phyloP scores from a whole-genome alignment of 169 alveolate species.

The Cyclospora cayetanensis region DNA sequence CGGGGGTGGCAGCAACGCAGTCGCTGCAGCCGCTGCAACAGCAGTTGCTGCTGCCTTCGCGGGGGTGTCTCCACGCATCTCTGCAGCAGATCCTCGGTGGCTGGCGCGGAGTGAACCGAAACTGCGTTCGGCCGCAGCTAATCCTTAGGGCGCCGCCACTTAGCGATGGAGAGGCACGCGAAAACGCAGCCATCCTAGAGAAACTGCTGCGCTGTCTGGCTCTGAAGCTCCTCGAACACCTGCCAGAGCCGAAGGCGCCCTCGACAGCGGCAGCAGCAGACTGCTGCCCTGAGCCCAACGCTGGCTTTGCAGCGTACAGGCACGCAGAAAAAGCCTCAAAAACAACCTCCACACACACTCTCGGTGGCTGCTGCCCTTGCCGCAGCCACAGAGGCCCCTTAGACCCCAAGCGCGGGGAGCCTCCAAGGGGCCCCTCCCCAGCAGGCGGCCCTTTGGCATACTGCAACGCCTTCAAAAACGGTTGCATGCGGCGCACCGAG shows the following conservation, averaged over 20 bases:
- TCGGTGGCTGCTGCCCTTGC: background rate
- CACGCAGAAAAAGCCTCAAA: background rate
- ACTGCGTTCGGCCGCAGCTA: background rate
- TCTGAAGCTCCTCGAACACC: background rate
- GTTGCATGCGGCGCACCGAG: background rate
- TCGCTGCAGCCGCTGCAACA: constrained; percentile 9
- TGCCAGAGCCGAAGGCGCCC: constrained; percentile 11
- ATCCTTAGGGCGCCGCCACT: constrained; percentile 2
- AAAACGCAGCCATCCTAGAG: background rate
- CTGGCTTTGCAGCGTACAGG: background rate
- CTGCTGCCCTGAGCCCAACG: background rate
- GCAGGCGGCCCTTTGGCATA: background rate
- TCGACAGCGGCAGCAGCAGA: background rate
- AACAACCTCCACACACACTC: background rate
- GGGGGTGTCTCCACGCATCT: background rate
- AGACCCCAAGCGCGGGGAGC: too few species aligned
- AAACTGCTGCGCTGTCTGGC: background rate
- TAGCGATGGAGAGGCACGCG: background rate
- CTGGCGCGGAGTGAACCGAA: background rate
- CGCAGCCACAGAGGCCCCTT: constrained; percentile 23
- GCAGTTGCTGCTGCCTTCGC: background rate
- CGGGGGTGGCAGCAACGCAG: too few species aligned
- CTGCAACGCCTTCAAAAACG: background rate
- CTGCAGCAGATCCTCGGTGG: background rate
- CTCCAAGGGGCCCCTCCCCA: background rate